Base-by-base conservation (phyloP, 805 yeast species). In the Yamadazyma laniorum region DNA sequence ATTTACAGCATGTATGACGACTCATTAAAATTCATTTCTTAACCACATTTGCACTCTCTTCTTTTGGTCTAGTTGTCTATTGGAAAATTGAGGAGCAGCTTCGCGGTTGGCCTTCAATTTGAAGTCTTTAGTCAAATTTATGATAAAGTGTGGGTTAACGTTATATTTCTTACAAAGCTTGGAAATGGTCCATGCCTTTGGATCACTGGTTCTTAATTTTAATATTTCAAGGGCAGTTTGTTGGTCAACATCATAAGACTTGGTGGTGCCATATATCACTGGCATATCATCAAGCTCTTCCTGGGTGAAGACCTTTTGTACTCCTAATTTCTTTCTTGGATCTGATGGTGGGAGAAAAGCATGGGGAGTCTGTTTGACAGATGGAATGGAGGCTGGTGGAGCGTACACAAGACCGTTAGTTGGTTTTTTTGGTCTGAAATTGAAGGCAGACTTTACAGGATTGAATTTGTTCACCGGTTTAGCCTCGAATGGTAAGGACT, bases 1-100 rank as follows among this genome's bases (percentile, higher is more conserved):
- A 38, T 29, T 17, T 39, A 34, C 39, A 39, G 18, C 16, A 16
- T 21, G 23, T 21, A 15, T 18, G 28, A 18, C 25, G 35, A 4
- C n/a, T 18, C 12, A 17, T 13, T 56, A 67, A 42, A 47, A 74
- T 42, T 75, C 79, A 45, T 72, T 80, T 42, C 82, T 69, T 47
- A 81, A 74, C 91, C 91, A 82, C 51, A 70, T 53, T 45, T 71
- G 60, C 43, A 70, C 74, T 59, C 91, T 70, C 59, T 79, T 79
- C 44, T 61, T 56, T 50, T 82, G 68, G 48, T 82, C 87, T 11
- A 30, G 18, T 33, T 43, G 47, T 14, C 85, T 80, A 6, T n/a
- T 17, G 15, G 15, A n/a, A 6, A 19, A 9, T 27, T 23, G 19
- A 7, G 18, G 11, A 7, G 19, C 14, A 18, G 16, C 18, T 11